Evolutionary conservation across 169 alveolate species (phyloP), one percentile per base, ranked within the genome.

Genomic region (Plasmodium inui): DNA sequence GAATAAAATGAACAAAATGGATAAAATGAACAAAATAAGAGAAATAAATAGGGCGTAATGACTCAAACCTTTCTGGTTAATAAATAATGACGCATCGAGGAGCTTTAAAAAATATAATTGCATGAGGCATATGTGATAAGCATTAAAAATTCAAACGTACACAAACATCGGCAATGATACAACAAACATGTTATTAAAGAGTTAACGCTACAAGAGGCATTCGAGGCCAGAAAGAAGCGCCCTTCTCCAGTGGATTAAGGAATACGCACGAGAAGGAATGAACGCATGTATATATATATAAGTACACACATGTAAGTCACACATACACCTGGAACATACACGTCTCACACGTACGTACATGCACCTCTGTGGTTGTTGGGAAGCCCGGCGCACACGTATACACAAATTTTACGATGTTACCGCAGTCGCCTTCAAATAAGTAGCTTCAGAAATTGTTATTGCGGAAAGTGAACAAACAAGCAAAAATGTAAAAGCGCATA

Each of bases 391-490:
- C 74, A 26, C 39, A 82, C 71, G 37, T 26, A 57, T 8, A 32
- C 71, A 76, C 72, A 57, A 82, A 53, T 82, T 55, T 82, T 82
- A 55, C 71, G 34, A 55, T 82, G 80, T 55, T 10, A 30, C 90
- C 37, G 34, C 34, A 83, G 32, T 67, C 37, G 67, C 81, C 61
- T 76, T 85, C 83, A 85, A 73, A 85, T 67, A 76, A 12, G 34
- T 70, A 39, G 9, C 70, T 85, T 37, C 39, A 32, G n/a, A 30
- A 50, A 30, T 53, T 74, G 39, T 74, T 74, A 85, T 74, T 50
- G 67, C 93, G 93, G 93, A 85, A 85, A 39, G 61, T 73, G 76
- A 85, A 85, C 93, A 85, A 85, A 85, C 81, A 85, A 53, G 93
- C 86, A 85, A 85, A 85, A 85, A 85, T 85, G 71, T 55, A 76